Evolutionary conservation across 352 stramenopile species (phyloP).

Genomic region (Blastocystis hominis): DNA sequence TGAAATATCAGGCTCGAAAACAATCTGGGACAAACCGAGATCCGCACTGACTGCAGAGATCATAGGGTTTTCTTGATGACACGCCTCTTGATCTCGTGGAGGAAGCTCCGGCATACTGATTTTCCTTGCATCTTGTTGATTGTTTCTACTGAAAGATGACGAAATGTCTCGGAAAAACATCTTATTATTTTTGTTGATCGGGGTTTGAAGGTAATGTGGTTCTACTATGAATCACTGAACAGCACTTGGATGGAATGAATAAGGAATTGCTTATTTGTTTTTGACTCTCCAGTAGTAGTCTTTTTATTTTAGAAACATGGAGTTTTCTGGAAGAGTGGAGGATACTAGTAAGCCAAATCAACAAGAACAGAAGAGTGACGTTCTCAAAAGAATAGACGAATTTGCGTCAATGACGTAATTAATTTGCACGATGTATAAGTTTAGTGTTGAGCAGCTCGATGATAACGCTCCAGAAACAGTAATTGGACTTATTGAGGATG

Average conservation of each 20-base stretch:
- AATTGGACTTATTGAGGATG: not conserved
- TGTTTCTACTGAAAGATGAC: not conserved
- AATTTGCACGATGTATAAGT: not conserved
- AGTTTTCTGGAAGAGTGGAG: not conserved
- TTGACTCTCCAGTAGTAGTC: not conserved
- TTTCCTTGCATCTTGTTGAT: not conserved
- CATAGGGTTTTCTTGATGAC: not conserved
- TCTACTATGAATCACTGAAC: no score
- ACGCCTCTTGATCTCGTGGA: not conserved
- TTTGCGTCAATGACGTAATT: not conserved
- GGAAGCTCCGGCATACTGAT: not conserved
- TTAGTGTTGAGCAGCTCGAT: slow-evolving; percentile 17
- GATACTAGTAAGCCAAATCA: not conserved
- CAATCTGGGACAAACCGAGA: not conserved
- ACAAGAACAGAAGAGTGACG: not conserved
- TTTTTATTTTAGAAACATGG: not conserved
- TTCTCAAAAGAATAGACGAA: not conserved
- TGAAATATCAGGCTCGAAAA: slow-evolving; percentile 39
- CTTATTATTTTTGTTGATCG: no score
- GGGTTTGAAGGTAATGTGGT: no score
- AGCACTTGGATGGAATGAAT: not conserved
- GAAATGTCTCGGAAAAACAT: not conserved
- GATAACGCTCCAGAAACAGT: not conserved
- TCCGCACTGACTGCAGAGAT: not conserved
- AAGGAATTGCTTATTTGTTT: not conserved